phyloP scores from a whole-genome alignment of 2,329 filamentous ascomycete genomes.

The Clarireedia homoeocarpa region DNA sequence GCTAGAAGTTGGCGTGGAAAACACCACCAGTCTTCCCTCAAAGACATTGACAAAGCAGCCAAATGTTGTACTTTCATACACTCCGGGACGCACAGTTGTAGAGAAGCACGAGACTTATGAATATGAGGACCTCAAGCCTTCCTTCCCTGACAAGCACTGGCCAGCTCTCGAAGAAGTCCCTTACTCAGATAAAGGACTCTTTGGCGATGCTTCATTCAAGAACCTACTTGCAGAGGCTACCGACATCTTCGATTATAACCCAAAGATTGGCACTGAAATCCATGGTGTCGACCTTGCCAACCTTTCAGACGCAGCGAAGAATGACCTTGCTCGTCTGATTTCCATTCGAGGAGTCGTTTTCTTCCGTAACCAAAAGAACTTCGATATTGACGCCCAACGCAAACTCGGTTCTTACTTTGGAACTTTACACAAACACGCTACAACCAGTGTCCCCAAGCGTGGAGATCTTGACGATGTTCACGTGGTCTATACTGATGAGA shows the following conservation, averaged over 20 bases:
- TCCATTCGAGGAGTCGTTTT: conserved; percentile 49
- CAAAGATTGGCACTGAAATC: conserved; percentile 33
- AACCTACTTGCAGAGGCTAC: conserved; percentile 44
- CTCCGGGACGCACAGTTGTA: conserved; percentile 39
- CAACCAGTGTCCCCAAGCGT: conserved; percentile 41
- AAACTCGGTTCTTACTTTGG: conserved; percentile 46
- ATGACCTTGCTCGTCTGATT: conserved; percentile 44
- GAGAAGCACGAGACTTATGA: conserved; percentile 41
- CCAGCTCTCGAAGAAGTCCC: conserved; percentile 38
- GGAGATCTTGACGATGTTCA: conserved; percentile 47
- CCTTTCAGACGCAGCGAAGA: conserved; percentile 37
- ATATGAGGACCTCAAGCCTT: conserved; percentile 43
- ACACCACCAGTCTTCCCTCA: conserved; percentile 1
- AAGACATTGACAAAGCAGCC: conserved; percentile 2
- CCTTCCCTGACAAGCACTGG: conserved; percentile 47
- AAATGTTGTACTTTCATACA: conserved; percentile 12
- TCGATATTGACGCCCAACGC: conserved; percentile 45
- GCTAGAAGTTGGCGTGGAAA: conserved; percentile 12
- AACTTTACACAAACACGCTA: conserved; percentile 46
- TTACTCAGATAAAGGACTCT: conserved; percentile 45
- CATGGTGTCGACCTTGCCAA: conserved; percentile 37
- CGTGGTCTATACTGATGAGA: conserved; percentile 46
- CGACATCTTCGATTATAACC: conserved; percentile 45
- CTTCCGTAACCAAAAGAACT: conserved; percentile 46
- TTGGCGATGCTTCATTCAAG: conserved; percentile 46